Evolutionary conservation across 306 rosid species (phyloP).

Genomic region (Dryas octopetala): DNA sequence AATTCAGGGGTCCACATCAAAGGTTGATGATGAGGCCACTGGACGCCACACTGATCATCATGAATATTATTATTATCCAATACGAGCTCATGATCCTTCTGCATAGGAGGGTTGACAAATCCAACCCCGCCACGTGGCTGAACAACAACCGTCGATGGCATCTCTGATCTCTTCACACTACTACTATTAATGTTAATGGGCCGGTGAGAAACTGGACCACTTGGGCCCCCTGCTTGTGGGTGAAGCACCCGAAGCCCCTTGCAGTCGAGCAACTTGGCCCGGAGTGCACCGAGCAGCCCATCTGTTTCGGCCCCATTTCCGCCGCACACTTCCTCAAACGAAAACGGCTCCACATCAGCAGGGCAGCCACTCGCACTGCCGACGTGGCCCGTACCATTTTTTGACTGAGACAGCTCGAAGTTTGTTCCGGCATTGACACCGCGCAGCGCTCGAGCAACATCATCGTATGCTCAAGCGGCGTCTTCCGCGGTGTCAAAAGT

Average conservation of each 20-base stretch:
- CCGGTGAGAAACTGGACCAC: no score
- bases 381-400: neutral
- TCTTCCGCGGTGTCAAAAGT: constrained; percentile 73
- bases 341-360: constrained; percentile 50
- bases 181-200: no score
- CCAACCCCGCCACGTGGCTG: neutral
- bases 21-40: constrained; percentile 4
- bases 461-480: constrained; percentile 68
- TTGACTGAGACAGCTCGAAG: constrained; percentile 48
- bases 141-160: no score
- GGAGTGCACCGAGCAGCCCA: constrained; percentile 65
- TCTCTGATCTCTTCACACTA: no score
- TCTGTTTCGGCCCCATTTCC: constrained; percentile 30
- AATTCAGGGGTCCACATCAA: constrained; percentile 9
- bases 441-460: constrained; percentile 59
- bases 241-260: constrained; percentile 17
- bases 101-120: neutral
- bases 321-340: constrained; percentile 48
- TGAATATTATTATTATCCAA: neutral
- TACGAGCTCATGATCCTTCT: neutral
- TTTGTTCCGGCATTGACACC: constrained; percentile 74
- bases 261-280: constrained; percentile 51
- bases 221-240: no score
- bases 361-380: constrained; percentile 1
- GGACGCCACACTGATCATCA: neutral